Percentiles rank a stretch among this genome's conserved stretches.
These are phyloP conservation scores for Rhodotorula sp. DNA, from an alignment of 1,284 basidiomycete genomes.

Conservation along the genomic window DNA sequence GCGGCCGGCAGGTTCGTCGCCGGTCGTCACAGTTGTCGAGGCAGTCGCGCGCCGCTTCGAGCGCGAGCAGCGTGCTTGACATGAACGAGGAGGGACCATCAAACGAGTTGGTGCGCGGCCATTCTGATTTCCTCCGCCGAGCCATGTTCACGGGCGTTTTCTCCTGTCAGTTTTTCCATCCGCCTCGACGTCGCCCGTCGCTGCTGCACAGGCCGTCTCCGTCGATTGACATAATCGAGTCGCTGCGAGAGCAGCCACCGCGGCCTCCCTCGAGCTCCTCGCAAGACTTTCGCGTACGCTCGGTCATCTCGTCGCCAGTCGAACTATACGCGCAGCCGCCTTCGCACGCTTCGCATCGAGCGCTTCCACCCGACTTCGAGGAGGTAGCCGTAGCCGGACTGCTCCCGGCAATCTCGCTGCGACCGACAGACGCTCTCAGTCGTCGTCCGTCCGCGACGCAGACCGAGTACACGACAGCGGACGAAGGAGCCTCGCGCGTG, in stretches of 20 bases:
- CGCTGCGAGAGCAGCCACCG: neutral
- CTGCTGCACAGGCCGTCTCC: neutral
- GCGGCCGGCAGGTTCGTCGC: neutral
- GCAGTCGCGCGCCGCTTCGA: neutral
- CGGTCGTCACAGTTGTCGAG: conserved; percentile 1
- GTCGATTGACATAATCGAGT: neutral
- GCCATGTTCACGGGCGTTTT: neutral
- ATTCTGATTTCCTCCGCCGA: no score
- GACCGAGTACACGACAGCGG: conserved; percentile 5
- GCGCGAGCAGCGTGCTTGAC: conserved; percentile 13
- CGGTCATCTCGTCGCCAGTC: neutral
- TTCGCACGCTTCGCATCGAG: neutral
- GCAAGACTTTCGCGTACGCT: neutral
- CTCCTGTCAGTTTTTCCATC: neutral
- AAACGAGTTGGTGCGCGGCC: conserved; percentile 6
- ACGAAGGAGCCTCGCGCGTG: neutral
- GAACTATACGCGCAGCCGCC: neutral
- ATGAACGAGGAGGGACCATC: neutral
- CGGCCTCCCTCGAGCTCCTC: neutral
- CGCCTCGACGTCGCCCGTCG: neutral
- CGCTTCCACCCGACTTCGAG: neutral
- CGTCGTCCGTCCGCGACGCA: neutral
- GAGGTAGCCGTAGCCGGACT: no score
- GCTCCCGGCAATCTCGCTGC: neutral
- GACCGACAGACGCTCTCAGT: neutral